These are phyloP conservation scores for Termitomyces sp. DNA, from an alignment of 768 basidiomycete genomes.

Conservation along the genomic window DNA sequence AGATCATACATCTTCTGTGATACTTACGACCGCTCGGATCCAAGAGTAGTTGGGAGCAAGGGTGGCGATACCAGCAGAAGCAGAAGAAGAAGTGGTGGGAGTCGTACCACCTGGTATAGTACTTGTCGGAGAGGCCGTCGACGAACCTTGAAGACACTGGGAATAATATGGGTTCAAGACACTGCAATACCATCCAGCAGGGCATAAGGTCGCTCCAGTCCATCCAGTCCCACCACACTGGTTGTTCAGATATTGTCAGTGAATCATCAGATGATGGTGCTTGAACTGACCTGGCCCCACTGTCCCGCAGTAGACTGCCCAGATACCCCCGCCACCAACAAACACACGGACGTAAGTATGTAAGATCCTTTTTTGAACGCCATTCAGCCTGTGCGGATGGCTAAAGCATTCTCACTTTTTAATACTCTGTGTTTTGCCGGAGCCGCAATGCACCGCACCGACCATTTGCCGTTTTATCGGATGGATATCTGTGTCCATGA, in stretches of 20 bases:
- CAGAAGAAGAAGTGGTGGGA: constrained; percentile 21
- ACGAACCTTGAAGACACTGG: constrained; percentile 48
- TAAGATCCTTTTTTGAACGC: constrained; percentile 4
- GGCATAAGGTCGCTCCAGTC: constrained; percentile 48
- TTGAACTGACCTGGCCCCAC: constrained; percentile 34
- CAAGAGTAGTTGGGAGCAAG: constrained; percentile 49
- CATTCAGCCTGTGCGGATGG: not conserved
- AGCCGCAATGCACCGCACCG: constrained; percentile 17
- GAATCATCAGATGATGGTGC: not conserved
- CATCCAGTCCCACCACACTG: constrained; percentile 54
- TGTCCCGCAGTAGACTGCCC: constrained; percentile 20
- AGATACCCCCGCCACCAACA: constrained; percentile 2
- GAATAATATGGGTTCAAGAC: constrained; percentile 45
- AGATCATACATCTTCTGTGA: not conserved
- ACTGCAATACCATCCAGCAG: constrained; percentile 43
- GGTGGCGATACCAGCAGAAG: constrained; percentile 37
- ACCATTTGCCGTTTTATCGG: constrained; percentile 37
- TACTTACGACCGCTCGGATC: constrained; percentile 53
- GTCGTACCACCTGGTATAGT: constrained; percentile 20
- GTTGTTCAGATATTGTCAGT: not conserved
- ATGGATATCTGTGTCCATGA: not conserved
- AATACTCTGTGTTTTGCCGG: not conserved
- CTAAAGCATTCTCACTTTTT: not conserved
- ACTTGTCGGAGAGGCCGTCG: constrained; percentile 19
- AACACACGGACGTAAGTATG: constrained; percentile 6